Base-by-base conservation (phyloP, 1,284 basidiomycete genomes). In the Amylostereum areolatum region DNA sequence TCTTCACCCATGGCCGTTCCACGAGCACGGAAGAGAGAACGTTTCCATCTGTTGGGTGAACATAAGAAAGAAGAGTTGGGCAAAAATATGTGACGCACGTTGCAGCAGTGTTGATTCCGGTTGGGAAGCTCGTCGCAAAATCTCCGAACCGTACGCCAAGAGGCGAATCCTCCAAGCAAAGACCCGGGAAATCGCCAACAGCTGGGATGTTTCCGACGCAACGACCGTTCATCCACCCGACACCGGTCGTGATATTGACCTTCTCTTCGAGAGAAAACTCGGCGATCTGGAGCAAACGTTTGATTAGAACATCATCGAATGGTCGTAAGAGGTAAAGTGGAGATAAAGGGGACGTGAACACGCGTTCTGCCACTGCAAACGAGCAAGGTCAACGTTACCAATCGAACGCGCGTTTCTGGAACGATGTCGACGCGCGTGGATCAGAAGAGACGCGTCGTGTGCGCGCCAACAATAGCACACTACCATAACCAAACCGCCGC, bases 1-100 rank as follows among this genome's bases (percentile, higher is more conserved):
- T 96, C 92, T 42, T 72, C 62, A 31, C 89, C 92, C 78, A 94
- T 84, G 47, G 79, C 84, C 8, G 78, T 58, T 12, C 89, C 91
- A 31, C 92, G 81, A 18, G 72, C 64, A 52, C 87, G 84, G 42
- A 92, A 82, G 34, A 93, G 67, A 4, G 65, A 65, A 18, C 80
- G 78, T 54, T 81, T 83, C 69, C 77, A 83, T 11, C 76, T 80
- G 52, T 3, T 10, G 31, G n/a, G 8, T 3, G 39, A n/a, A 4
- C n/a, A 12, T 48, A 3, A 47, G 33, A 28, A 5, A 18, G 12
- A 25, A 32, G 24, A 25, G 5, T 25, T 33, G 12, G 12, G 12
- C 31, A 41, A 34, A 41, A 36, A 29, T 31, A 48, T 46, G 24
- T 43, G 36, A 58, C 69, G 44, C 56, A 78, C 63, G 77, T 83